phyloP scores from a whole-genome alignment of 208 protist species.

The Porcisia deanei region DNA sequence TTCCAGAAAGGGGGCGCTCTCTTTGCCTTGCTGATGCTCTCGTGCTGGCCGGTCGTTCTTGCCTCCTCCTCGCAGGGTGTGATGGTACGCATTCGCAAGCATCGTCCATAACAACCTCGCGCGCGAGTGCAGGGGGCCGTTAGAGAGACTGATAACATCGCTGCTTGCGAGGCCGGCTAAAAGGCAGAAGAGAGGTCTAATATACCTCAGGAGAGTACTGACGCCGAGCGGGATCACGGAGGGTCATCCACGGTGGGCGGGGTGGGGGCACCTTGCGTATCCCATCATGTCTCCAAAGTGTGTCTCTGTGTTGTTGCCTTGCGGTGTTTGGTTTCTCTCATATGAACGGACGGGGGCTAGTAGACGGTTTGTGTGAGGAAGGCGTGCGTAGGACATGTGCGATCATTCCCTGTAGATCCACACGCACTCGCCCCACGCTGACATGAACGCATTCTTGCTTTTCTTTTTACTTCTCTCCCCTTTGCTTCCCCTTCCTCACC shows the following conservation, averaged over 20 bases:
- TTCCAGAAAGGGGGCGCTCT: not conserved
- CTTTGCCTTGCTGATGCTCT: not conserved
- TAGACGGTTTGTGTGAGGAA: not conserved
- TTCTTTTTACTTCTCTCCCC: not conserved
- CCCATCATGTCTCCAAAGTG: not conserved
- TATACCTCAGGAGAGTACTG: not conserved
- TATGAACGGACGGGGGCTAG: not conserved
- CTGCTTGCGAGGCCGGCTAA: not conserved
- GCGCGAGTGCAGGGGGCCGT: not conserved
- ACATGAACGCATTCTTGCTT: not conserved
- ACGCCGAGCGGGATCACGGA: not conserved
- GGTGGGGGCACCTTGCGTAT: not conserved
- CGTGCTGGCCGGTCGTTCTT: not conserved
- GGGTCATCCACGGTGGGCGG: not conserved
- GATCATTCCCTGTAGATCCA: not conserved
- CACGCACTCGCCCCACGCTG: not conserved
- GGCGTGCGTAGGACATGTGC: not conserved
- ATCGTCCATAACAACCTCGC: not conserved
- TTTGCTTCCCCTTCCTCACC: not conserved
- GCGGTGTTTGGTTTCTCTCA: not conserved
- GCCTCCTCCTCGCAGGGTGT: not conserved
- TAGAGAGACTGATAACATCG: not conserved
- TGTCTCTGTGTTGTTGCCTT: not conserved
- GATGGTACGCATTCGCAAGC: not conserved
- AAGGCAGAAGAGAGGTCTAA: not conserved